Conservation (phyloP, 2,329 filamentous ascomycete genomes). For the Hymenoscyphus occultus region DNA sequence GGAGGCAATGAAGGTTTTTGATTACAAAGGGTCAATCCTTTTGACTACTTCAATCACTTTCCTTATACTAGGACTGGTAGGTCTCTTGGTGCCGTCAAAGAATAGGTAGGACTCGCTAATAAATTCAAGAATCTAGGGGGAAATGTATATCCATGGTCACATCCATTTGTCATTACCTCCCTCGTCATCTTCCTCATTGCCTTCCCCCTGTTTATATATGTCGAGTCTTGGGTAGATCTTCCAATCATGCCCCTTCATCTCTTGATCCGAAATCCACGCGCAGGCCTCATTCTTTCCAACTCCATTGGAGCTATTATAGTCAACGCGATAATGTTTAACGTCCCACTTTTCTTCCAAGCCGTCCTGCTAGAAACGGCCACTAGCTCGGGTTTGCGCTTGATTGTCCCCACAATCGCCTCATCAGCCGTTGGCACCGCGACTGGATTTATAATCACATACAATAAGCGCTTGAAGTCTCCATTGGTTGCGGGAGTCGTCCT, state of each 20-base stretch:
- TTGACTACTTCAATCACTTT: constrained; percentile 52
- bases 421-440: constrained; percentile 54
- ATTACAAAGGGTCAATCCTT: constrained; percentile 52
- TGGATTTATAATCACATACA: constrained; percentile 60
- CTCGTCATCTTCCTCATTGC: constrained; percentile 47
- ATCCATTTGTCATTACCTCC: constrained; percentile 54
- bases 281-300: constrained; percentile 57
- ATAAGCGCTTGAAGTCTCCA: constrained; percentile 58
- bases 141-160: constrained; percentile 61
- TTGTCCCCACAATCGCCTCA: constrained; percentile 58
- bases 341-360: constrained; percentile 73
- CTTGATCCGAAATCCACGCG: constrained; percentile 49
- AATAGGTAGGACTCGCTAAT: constrained; percentile 10
- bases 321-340: constrained; percentile 59
- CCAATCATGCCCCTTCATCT: constrained; percentile 61
- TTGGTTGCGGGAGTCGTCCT: constrained; percentile 49
- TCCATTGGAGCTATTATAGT: constrained; percentile 49
- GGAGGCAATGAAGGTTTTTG: constrained; percentile 55
- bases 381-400: constrained; percentile 67
- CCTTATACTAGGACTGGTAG: constrained; percentile 56
- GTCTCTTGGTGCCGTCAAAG: constrained; percentile 20
- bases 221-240: constrained; percentile 48
- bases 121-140: constrained; percentile 54
- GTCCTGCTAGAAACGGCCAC: constrained; percentile 69
- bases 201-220: constrained; percentile 51